Conservation (phyloP, 768 basidiomycete genomes). For the Ephemerocybe angulata region DNA sequence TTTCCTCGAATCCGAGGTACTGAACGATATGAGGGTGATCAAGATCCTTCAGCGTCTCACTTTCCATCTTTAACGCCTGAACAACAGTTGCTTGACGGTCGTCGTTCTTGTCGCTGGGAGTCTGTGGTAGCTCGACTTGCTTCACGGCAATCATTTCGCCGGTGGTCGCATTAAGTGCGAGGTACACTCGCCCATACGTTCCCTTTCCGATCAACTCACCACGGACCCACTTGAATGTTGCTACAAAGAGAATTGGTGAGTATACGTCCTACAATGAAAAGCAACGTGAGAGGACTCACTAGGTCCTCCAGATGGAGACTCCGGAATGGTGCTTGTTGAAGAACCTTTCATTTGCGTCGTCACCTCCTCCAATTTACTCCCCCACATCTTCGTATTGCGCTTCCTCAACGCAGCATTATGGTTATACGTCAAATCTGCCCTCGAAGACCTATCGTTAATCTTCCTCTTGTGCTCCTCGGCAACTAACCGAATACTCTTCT, state of each 20-base stretch:
- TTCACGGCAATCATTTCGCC: constrained; percentile 99
- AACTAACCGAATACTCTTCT: constrained; percentile 91
- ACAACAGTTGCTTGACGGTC: constrained; percentile 80
- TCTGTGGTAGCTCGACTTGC: constrained; percentile 93
- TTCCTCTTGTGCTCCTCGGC: constrained; percentile 83
- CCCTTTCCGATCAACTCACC: constrained; percentile 97
- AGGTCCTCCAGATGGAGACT: constrained; percentile 60
- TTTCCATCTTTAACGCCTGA: constrained; percentile 90
- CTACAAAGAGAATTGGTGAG: constrained; percentile 31
- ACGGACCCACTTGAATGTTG: constrained; percentile 97
- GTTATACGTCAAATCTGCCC: constrained; percentile 47
- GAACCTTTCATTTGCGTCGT: constrained; percentile 58
- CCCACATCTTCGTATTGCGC: constrained; percentile 95
- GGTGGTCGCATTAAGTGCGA: constrained; percentile 92
- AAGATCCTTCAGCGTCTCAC: constrained; percentile 91
- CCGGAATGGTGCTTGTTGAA: constrained; percentile 41
- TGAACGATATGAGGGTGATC: constrained; percentile 98
- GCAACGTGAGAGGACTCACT: constrained; percentile 47
- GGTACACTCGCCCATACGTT: constrained; percentile 93
- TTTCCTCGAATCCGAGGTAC: constrained; percentile 94
- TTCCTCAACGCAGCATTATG: constrained; percentile 55
- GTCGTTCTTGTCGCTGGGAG: constrained; percentile 88
- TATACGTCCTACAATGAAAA: neutral
- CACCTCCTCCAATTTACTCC: constrained; percentile 89
- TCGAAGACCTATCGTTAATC: constrained; percentile 61